Evolutionary conservation across 805 yeast genomes (phyloP).

Genomic region (Hanseniaspora vineae): DNA sequence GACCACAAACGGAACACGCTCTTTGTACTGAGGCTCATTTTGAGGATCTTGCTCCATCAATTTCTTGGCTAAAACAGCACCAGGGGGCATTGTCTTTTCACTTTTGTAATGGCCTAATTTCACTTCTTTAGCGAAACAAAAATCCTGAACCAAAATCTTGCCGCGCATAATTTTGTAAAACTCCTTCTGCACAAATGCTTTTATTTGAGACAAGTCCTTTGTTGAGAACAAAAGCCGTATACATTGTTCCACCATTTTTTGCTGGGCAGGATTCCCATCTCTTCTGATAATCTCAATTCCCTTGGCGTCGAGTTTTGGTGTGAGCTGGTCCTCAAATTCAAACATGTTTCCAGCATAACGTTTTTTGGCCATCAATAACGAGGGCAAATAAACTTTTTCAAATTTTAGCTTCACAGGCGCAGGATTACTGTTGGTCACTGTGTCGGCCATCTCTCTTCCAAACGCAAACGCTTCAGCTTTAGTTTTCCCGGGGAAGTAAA

Average conservation of each 20-base stretch:
- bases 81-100: slow-evolving; percentile 70
- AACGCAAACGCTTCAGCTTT: slow-evolving; percentile 62
- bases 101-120: slow-evolving; percentile 71
- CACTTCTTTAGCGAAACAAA: slow-evolving; percentile 87
- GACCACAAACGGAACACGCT: slow-evolving; percentile 81
- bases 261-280: slow-evolving; percentile 92
- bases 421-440: slow-evolving; percentile 56
- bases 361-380: slow-evolving; percentile 72
- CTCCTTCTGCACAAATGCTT: slow-evolving; percentile 48
- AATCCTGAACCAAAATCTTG: slow-evolving; percentile 60
- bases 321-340: slow-evolving; percentile 40
- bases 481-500: slow-evolving; percentile 74
- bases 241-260: slow-evolving; percentile 60
- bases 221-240: slow-evolving; percentile 61
- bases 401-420: slow-evolving; percentile 74
- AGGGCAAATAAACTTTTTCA: slow-evolving; percentile 87
- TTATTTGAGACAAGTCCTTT: slow-evolving; percentile 56
- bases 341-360: slow-evolving; percentile 82
- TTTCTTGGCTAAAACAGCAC: slow-evolving; percentile 68
- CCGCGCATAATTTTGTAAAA: slow-evolving; percentile 55
- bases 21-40: slow-evolving; percentile 75
- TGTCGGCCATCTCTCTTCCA: slow-evolving; percentile 57
- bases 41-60: slow-evolving; percentile 48
- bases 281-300: slow-evolving; percentile 92
- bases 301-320: slow-evolving; percentile 80